phyloP scores from a whole-genome alignment of 2,329 filamentous ascomycete genomes.

The Xylariaceae sp. region DNA sequence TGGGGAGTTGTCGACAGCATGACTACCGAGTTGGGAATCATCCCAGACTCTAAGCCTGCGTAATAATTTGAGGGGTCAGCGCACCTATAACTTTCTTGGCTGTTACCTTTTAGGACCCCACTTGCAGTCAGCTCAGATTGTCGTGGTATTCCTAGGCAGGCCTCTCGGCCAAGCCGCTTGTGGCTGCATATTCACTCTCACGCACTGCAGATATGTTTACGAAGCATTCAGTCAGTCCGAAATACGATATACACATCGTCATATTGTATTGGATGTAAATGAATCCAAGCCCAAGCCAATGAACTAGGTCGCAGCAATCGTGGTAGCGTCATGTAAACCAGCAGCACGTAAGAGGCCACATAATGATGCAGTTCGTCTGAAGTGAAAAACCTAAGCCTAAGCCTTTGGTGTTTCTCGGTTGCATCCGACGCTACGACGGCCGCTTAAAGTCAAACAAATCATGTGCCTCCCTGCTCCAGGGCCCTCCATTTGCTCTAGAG shows the following conservation, averaged over 20 bases:
- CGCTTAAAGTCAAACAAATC: slow-evolving; percentile 69
- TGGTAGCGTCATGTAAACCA: not conserved
- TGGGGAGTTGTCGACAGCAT: not conserved
- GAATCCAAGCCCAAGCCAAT: not conserved
- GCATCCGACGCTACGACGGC: slow-evolving; percentile 46
- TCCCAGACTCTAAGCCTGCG: too few relatives aligned
- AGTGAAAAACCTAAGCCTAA: not conserved
- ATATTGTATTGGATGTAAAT: not conserved
- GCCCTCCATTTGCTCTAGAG: slow-evolving; percentile 61
- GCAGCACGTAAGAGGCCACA: not conserved
- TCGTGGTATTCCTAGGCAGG: not conserved
- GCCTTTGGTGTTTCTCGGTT: not conserved
- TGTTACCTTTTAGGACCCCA: slow-evolving; percentile 19
- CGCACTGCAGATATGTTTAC: not conserved
- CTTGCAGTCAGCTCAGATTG: not conserved
- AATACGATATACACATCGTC: not conserved
- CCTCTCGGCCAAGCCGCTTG: slow-evolving; percentile 12
- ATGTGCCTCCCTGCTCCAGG: slow-evolving; percentile 73
- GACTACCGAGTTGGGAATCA: not conserved
- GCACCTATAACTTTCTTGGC: too few relatives aligned
- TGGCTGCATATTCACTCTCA: not conserved
- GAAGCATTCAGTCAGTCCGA: not conserved
- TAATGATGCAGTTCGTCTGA: not conserved
- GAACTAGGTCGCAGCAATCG: not conserved
- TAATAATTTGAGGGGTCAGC: too few relatives aligned